phyloP scores from a whole-genome alignment of 2,329 filamentous ascomycete species.

The Fusarium hostae region DNA sequence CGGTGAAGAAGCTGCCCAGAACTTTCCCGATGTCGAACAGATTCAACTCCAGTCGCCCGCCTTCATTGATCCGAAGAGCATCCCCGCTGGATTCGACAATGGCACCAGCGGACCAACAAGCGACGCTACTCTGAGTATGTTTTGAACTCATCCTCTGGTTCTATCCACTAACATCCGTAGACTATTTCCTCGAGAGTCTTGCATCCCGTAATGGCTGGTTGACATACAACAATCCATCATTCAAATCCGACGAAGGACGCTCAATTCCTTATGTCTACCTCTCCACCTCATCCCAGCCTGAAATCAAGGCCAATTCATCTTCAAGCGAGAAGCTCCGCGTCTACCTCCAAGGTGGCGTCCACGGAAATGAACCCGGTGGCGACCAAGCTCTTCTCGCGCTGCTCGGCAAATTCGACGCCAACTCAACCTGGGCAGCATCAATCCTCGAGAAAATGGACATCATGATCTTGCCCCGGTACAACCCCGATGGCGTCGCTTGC shows the following conservation, averaged over 20 bases:
- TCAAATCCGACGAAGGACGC: conserved; percentile 40
- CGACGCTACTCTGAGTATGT: conserved; percentile 28
- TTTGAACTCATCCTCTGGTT: fast-evolving
- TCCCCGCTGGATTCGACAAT: conserved; percentile 42
- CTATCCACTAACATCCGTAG: conserved; percentile 4
- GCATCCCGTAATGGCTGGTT: conserved; percentile 39
- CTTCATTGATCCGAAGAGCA: conserved; percentile 35
- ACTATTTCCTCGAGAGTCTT: conserved; percentile 39
- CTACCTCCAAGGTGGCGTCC: conserved; percentile 45
- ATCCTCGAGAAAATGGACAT: conserved; percentile 45
- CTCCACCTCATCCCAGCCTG: conserved; percentile 11
- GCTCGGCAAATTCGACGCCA: conserved; percentile 44
- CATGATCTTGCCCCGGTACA: conserved; percentile 44
- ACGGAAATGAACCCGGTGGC: conserved; percentile 45
- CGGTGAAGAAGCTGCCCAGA: conserved; percentile 32
- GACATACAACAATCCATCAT: conserved; percentile 37
- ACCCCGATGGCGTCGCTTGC: conserved; percentile 45
- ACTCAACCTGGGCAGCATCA: conserved; percentile 40
- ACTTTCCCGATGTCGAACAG: conserved; percentile 37
- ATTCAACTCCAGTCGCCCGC: conserved; percentile 44
- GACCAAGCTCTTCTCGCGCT: conserved; percentile 44
- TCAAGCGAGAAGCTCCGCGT: conserved; percentile 40
- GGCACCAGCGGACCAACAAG: conserved; percentile 46
- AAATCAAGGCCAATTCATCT: conserved; percentile 28
- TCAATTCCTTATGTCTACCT: conserved; percentile 39